Percentiles rank a stretch among this genome's conserved stretches.
Conservation (phyloP, 768 basidiomycete genomes). For the Leucocoprinus leucothites region DNA sequence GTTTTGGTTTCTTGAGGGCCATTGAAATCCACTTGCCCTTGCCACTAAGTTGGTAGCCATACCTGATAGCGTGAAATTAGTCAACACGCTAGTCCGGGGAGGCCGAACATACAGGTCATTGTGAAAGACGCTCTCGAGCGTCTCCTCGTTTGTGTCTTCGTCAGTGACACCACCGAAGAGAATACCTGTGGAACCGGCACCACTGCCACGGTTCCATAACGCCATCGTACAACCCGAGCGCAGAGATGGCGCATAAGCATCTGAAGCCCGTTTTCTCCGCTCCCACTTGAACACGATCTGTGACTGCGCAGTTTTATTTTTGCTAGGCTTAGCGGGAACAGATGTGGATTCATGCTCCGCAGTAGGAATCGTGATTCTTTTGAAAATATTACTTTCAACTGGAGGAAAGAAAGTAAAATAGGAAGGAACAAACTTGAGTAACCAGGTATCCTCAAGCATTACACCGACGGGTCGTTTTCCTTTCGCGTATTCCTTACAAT, state of each 20-base stretch:
- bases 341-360: slow-evolving; percentile 13
- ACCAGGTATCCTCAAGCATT: slow-evolving; percentile 91
- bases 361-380: slow-evolving; percentile 23
- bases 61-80: slow-evolving; percentile 37
- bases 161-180: slow-evolving; percentile 89
- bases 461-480: slow-evolving; percentile 82
- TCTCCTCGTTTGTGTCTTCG: slow-evolving; percentile 82
- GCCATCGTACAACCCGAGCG: slow-evolving; percentile 89
- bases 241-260: slow-evolving; percentile 66
- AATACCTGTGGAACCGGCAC: slow-evolving; percentile 61
- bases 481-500: slow-evolving; percentile 86
- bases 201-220: slow-evolving; percentile 45
- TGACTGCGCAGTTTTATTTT: slow-evolving; percentile 28
- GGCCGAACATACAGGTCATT: slow-evolving; percentile 67
- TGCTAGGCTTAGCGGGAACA: slow-evolving; percentile 18
- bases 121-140: slow-evolving; percentile 80
- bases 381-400: no score
- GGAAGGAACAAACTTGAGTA: slow-evolving; percentile 67
- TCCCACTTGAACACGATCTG: slow-evolving; percentile 77
- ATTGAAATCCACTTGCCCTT: slow-evolving; percentile 80
- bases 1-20: slow-evolving; percentile 72
- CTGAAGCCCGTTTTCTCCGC: slow-evolving; percentile 66
- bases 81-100: not conserved
- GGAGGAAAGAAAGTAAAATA: no score
- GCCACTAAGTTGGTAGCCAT: slow-evolving; percentile 71